Conservation (phyloP, 352 stramenopile genomes). For the Phytophthora chlamydospora region DNA sequence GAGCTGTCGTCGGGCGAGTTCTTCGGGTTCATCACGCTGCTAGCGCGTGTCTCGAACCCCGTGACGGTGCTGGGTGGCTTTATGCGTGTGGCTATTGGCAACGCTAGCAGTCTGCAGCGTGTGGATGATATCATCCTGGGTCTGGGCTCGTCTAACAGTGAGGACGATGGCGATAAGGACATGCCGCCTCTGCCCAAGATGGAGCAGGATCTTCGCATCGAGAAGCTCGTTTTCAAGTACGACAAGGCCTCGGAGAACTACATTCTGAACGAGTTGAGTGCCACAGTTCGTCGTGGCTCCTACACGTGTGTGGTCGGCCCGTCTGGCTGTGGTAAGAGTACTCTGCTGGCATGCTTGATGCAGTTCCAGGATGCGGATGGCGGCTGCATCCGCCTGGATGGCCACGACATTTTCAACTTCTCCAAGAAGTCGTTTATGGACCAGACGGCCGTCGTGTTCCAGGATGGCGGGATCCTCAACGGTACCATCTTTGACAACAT, state of each 20-base stretch:
- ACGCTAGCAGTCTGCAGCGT: constrained; percentile 86
- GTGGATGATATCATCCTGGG: constrained; percentile 87
- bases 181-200: constrained; percentile 83
- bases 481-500: constrained; percentile 91
- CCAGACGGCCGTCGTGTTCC: constrained; percentile 87
- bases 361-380: constrained; percentile 88
- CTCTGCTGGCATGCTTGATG: constrained; percentile 86
- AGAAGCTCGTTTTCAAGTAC: constrained; percentile 89
- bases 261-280: constrained; percentile 76
- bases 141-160: constrained; percentile 40
- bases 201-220: constrained; percentile 76
- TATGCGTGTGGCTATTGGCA: constrained; percentile 90
- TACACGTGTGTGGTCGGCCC: constrained; percentile 89
- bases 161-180: constrained; percentile 66
- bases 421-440: constrained; percentile 89
- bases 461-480: constrained; percentile 88
- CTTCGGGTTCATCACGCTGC: constrained; percentile 82
- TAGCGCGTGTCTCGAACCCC: constrained; percentile 81
- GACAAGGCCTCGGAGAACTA: constrained; percentile 86
- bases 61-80: constrained; percentile 87
- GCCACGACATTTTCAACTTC: constrained; percentile 87
- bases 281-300: constrained; percentile 74
- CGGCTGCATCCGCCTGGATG: constrained; percentile 81
- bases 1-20: constrained; percentile 80
- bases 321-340: constrained; percentile 90